Conservation (phyloP, 805 yeast genomes). For the Candida ascalaphidarum region DNA sequence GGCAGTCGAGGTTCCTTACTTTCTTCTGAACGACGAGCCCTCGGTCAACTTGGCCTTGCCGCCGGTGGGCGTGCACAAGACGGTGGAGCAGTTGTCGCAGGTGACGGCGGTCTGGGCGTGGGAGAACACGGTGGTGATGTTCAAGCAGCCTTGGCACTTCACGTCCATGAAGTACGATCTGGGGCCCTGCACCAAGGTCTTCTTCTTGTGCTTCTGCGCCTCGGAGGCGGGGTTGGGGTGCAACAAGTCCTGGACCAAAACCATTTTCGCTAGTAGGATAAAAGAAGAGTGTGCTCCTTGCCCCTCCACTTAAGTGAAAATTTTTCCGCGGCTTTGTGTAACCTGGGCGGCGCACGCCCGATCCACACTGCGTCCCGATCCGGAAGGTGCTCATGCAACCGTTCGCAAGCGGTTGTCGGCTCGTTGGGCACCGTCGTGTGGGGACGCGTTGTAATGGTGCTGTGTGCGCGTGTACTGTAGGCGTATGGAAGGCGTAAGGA, state of each 20-base stretch:
- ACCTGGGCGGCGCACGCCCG: no score
- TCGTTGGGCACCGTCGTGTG: no score
- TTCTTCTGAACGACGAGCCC: slow-evolving; percentile 34
- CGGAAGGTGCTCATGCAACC: no score
- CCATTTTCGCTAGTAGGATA: slow-evolving; percentile 8
- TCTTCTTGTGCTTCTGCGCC: slow-evolving; percentile 29
- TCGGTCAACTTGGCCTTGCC: slow-evolving; percentile 36
- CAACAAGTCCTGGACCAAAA: slow-evolving; percentile 36
- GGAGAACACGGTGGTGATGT: slow-evolving; percentile 33
- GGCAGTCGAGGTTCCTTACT: no score
- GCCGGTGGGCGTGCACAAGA: slow-evolving; percentile 33
- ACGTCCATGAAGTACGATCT: slow-evolving; percentile 36
- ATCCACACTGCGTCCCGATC: no score
- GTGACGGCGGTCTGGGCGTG: slow-evolving; percentile 36
- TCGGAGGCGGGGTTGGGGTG: slow-evolving; percentile 31
- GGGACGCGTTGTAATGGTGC: no score
- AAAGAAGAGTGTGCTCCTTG: no score
- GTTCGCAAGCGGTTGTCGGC: no score
- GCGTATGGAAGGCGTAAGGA: no score
- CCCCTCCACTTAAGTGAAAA: no score
- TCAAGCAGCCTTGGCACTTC: slow-evolving; percentile 34
- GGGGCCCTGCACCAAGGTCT: slow-evolving; percentile 32
- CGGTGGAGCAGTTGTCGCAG: slow-evolving; percentile 32
- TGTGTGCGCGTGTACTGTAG: no score
- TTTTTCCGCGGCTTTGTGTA: no score